Base-by-base conservation (phyloP, 2,329 filamentous ascomycete species). In the Cladosporium sp. region DNA sequence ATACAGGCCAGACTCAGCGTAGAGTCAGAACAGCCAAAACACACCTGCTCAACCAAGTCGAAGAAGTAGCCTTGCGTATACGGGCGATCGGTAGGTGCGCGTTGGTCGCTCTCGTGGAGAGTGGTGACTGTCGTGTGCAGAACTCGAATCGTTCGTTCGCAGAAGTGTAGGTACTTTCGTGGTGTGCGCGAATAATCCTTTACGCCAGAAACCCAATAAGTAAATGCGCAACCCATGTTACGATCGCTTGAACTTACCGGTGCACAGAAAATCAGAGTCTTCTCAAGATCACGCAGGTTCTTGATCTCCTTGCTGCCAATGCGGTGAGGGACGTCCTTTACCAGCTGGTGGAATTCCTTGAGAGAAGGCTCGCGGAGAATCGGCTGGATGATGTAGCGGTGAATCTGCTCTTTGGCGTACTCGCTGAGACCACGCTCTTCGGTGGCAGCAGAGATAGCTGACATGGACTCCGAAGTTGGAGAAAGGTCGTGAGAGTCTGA, bases 11-110 rank as follows among this genome's bases (percentile, higher is more conserved):
- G 64, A 61, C 53, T 64, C 51, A 48, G 30, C 59, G 34, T 34
- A 61, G 63, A 56, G 34, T 49, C 63, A 68, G 49, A 65, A 43
- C 65, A 64, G 14, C 63, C 67, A 57, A 65, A 69, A 76, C 74
- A 69, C 68, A 76, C 74, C 86, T 97, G 93, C 78, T 96, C 92
- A 78, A 96, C 89, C 67, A 98, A 88, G 82, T 98, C 94, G 81
- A 97, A 90, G 78, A 97, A 97, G 81, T 98, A 98, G 76, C 92
- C 92, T 85, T 91, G 92, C 85, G 90, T 95, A 84, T 97, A 98
- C 71, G 93, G 92, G 74, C 91, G 89, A 79, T 98, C 94, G 79
- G 87, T 84, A 67, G 91, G 90, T 77, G 92, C 88, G 71, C 89
- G 89, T 81, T 94, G 91, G 78, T 98, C 93, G 77, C 88, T 88